Evolutionary conservation across 163 green algal genomes (phyloP).

Genomic region (Chloromonas sp.): DNA sequence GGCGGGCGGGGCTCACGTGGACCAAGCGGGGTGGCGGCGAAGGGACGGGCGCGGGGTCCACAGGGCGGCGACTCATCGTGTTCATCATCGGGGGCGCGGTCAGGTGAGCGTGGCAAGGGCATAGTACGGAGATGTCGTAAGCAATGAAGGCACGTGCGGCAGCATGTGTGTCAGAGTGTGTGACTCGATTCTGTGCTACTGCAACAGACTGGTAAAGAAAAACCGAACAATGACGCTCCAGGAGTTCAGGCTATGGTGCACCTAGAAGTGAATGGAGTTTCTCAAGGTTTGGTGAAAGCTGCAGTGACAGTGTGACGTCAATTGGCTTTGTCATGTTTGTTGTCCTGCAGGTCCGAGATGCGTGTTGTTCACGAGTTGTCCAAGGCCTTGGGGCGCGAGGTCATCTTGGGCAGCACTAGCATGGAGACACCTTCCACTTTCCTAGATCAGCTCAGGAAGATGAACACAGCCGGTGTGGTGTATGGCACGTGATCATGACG

Average conservation of each 20-base stretch:
- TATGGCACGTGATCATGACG: background rate
- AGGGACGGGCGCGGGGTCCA: conserved; percentile 15
- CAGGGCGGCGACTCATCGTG: conserved; percentile 58
- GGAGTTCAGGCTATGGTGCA: background rate
- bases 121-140: background rate
- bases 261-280: background rate
- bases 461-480: conserved; percentile 7
- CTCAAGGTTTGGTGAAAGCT: too few species aligned
- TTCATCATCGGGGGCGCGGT: conserved; percentile 82
- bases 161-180: too few species aligned
- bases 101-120: conserved; percentile 3
- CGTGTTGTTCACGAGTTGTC: conserved; percentile 38
- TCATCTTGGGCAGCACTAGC: conserved; percentile 71
- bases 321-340: too few species aligned
- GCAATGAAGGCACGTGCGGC: too few species aligned
- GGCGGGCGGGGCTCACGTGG: conserved; percentile 41
- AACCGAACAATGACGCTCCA: too few species aligned
- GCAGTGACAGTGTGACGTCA: too few species aligned
- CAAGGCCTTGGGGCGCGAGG: conserved; percentile 49
- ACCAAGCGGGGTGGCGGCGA: conserved; percentile 28
- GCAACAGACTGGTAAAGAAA: too few species aligned
- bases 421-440: conserved; percentile 63
- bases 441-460: conserved; percentile 49
- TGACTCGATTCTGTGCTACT: too few species aligned
- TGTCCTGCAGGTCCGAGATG: conserved; percentile 35